These are phyloP conservation scores for Dendrocalamus sinicus DNA, from an alignment of 176 grass and related monocot genomes.

Conservation along the genomic window DNA sequence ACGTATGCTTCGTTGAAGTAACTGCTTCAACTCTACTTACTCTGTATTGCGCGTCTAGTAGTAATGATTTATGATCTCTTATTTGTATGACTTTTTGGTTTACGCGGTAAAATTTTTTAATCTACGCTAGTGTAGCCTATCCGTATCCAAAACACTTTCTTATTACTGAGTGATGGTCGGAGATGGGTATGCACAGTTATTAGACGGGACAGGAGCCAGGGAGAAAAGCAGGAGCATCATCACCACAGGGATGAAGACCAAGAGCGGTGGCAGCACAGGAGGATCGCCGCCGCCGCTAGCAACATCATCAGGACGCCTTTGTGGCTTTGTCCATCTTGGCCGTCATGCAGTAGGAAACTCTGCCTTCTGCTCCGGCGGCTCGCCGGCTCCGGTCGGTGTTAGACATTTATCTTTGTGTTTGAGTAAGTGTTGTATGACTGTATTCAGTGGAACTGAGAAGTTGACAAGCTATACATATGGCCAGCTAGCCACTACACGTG, in stretches of 20 bases:
- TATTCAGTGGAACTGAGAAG: constrained; percentile 1
- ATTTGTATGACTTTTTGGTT: no score
- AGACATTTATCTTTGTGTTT: constrained; percentile 18
- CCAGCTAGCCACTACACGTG: background rate
- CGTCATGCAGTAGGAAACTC: background rate
- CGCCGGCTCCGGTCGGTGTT: background rate
- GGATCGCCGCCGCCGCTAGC: constrained; percentile 31
- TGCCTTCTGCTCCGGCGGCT: constrained; percentile 14
- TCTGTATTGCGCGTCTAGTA: no score
- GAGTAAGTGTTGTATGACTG: constrained; percentile 16
- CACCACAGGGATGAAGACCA: constrained; percentile 70
- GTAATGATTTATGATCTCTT: no score
- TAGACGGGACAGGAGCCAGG: constrained; percentile 47
- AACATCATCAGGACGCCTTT: constrained; percentile 30
- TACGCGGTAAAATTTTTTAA: no score
- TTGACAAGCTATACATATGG: background rate
- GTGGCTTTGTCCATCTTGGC: constrained; percentile 30
- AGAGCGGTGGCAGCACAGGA: constrained; percentile 67
- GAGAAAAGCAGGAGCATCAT: constrained; percentile 70
- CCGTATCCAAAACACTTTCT: no score
- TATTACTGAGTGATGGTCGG: constrained; percentile 41
- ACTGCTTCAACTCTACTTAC: no score
- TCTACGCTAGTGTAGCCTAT: no score
- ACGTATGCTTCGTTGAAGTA: no score
- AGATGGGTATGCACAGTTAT: constrained; percentile 24